phyloP scores from a whole-genome alignment of 2,329 filamentous ascomycete genomes.

The Rhynchosporium secalis region DNA sequence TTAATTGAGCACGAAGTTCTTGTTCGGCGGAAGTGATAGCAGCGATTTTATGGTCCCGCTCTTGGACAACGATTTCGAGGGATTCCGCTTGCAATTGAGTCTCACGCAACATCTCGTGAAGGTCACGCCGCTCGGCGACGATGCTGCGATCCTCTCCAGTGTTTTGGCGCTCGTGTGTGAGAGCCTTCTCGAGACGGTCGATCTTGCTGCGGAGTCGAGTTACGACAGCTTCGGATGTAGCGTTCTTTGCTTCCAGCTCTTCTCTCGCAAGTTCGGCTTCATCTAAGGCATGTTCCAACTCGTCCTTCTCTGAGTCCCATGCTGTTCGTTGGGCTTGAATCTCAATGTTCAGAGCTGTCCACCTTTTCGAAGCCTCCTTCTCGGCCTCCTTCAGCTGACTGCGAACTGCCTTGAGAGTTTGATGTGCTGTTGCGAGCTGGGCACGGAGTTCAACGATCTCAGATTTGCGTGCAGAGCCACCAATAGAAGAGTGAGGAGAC shows the following conservation, averaged over 20 bases:
- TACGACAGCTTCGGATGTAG: slow-evolving; percentile 49
- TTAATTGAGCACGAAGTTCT: slow-evolving; percentile 65
- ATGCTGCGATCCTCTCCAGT: slow-evolving; percentile 58
- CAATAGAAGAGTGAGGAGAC: slow-evolving; percentile 49
- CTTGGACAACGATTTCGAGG: slow-evolving; percentile 70
- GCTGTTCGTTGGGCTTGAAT: slow-evolving; percentile 48
- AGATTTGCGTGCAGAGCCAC: slow-evolving; percentile 53
- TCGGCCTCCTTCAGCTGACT: slow-evolving; percentile 51
- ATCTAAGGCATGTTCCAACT: slow-evolving; percentile 45
- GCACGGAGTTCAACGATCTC: slow-evolving; percentile 60
- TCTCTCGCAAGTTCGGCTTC: slow-evolving; percentile 50
- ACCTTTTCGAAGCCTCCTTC: slow-evolving; percentile 41
- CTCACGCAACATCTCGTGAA: slow-evolving; percentile 61
- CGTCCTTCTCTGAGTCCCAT: slow-evolving; percentile 39
- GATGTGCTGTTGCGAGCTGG: slow-evolving; percentile 61
- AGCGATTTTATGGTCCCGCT: slow-evolving; percentile 67
- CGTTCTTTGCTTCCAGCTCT: slow-evolving; percentile 38
- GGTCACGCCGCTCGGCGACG: slow-evolving; percentile 57
- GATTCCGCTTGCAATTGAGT: slow-evolving; percentile 65
- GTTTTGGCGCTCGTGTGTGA: slow-evolving; percentile 56
- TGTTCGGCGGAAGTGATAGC: slow-evolving; percentile 56
- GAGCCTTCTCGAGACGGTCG: slow-evolving; percentile 46
- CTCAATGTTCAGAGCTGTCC: slow-evolving; percentile 52
- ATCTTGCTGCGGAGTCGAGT: slow-evolving; percentile 52
- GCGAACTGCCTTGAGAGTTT: slow-evolving; percentile 57